These are phyloP conservation scores for Haberlea rhodopensis DNA, from an alignment of 257 asterid species.

Conservation along the genomic window DNA sequence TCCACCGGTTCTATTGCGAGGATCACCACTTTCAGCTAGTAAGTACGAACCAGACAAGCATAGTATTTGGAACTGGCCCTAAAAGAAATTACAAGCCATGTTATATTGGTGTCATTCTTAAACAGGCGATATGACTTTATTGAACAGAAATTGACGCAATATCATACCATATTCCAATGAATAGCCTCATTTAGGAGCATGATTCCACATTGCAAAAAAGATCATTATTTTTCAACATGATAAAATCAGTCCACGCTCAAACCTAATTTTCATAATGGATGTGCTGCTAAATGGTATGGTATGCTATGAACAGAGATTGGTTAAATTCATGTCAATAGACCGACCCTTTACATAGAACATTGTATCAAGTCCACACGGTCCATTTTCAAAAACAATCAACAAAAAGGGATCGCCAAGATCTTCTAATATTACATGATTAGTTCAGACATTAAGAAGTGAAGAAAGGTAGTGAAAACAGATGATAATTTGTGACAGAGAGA, in stretches of 20 bases:
- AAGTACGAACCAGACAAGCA: slow-evolving; percentile 74
- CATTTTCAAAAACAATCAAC: neutral
- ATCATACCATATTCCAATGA: neutral
- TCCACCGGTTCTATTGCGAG: slow-evolving; percentile 68
- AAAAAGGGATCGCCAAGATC: neutral
- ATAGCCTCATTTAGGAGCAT: slow-evolving; percentile 14
- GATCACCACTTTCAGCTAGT: slow-evolving; percentile 63
- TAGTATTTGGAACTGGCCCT: slow-evolving; percentile 75
- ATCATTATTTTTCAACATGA: neutral
- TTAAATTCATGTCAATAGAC: neutral
- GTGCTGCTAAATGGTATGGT: neutral
- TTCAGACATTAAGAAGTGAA: neutral
- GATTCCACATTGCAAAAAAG: neutral
- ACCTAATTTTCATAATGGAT: neutral
- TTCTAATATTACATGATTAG: neutral
- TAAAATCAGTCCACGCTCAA: neutral
- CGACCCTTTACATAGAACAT: neutral
- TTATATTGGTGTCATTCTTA: slow-evolving; percentile 17
- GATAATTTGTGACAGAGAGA: neutral
- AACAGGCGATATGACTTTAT: neutral
- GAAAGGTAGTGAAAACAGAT: neutral
- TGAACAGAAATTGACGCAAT: neutral
- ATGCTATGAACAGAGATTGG: neutral
- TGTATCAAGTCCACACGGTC: neutral
- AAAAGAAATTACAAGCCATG: slow-evolving; percentile 24